Base-by-base conservation (phyloP, 805 yeast species). In the Lipomyces orientalis region DNA sequence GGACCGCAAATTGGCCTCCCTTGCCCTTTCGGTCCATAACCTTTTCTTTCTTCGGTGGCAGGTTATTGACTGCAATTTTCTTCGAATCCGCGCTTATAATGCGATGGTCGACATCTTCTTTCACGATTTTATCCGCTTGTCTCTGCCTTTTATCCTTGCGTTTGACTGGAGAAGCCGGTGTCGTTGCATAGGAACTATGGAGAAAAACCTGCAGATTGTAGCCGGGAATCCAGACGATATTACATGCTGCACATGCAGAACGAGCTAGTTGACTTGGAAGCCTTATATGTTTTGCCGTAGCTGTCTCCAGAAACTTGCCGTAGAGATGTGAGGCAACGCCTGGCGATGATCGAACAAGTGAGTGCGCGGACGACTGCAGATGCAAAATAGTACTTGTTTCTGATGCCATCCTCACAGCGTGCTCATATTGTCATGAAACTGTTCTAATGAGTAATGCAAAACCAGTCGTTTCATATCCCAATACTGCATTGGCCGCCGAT, bases 141-240 rank as follows among this genome's bases (percentile, higher is more conserved):
- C 66, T 34, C 52, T 59, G 65, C 34, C 62, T 19, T 33, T 54
- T 64, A 31, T 64, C 66, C 35, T 37, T 49, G 34, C 63, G 49
- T 14, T 49, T 62, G 5, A 10, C 55, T 10, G 34, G 34, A 31
- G 14, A 34, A 33, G 14, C 59, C 7, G 52, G 46, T 34, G 34
- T 58, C 31, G n/a, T n/a, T 16, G 25, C n/a, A 12, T 7, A n/a
- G 37, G 22, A 43, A 16, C 14, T 52, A 4, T 16, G 25, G n/a
- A 67, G n/a, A n/a, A 39, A 10, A 14, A 69, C 68, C 8, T n/a
- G 14, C 22, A 69, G 37, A 52, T 64, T 69, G 34, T 46, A 49
- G 19, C 71, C 72, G 37, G 72, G 70, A 49, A 69, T 61, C 71
- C 71, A 69, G 14, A 69, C 65, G 16, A 66, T 35, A 37, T 56